Percentiles rank a stretch among this genome's conserved stretches.
phyloP scores from a whole-genome alignment of 176 grass and related monocot species.

The Eleusine coracana region DNA sequence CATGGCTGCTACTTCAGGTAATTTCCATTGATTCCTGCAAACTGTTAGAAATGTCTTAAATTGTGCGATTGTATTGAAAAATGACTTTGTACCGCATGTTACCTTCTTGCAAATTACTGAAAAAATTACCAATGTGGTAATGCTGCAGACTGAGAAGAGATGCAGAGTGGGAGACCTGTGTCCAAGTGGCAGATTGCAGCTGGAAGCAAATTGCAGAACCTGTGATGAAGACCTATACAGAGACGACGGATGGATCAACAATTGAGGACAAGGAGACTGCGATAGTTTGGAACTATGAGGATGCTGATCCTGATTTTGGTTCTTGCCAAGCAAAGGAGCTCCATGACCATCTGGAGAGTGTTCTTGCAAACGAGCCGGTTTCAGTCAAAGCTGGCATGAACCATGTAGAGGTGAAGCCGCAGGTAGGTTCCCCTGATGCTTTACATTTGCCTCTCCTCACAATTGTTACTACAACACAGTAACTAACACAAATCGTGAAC shows the following conservation, averaged over 20 bases:
- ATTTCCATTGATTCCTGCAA: neutral
- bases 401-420: slow-evolving; percentile 92
- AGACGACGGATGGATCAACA: slow-evolving; percentile 88
- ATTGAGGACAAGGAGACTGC: slow-evolving; percentile 91
- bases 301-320: slow-evolving; percentile 88
- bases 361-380: slow-evolving; percentile 81
- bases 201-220: slow-evolving; percentile 97
- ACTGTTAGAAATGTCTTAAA: neutral
- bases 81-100: neutral
- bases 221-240: slow-evolving; percentile 85
- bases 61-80: neutral
- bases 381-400: slow-evolving; percentile 77
- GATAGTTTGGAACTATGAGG: slow-evolving; percentile 80
- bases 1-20: slow-evolving; percentile 91
- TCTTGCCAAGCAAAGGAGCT: slow-evolving; percentile 97
- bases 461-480: neutral
- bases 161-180: slow-evolving; percentile 72
- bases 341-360: slow-evolving; percentile 82
- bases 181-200: slow-evolving; percentile 54
- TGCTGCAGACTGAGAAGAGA: slow-evolving; percentile 61
- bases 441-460: neutral
- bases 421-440: slow-evolving; percentile 45
- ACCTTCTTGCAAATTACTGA: neutral
- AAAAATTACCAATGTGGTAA: neutral
- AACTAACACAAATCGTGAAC: neutral